Evolutionary conservation across 1,284 basidiomycete species (phyloP), one percentile per base, ranked within the genome.

Genomic region (Acaromyces ingoldii): DNA sequence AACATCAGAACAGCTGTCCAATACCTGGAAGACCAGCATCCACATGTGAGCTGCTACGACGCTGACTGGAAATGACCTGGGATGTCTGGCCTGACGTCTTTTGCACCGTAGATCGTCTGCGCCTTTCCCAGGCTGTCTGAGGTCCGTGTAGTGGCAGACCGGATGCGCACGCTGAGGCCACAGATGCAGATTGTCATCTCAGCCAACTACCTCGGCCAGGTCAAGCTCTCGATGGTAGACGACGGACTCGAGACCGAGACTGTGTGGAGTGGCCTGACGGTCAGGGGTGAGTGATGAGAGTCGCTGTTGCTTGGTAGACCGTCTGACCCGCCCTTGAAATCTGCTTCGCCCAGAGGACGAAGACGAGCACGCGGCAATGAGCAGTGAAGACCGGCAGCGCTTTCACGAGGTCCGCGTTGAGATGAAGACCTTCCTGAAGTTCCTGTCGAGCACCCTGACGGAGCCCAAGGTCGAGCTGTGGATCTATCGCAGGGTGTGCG

Each of bases 401-500:
- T 45, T 45, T 22, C 30, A 22, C 30, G 21, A 15, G 13, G 42
- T 45, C 5, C 17, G 22, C 21, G 21, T 33, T 21, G 51, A 44
- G 40, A 57, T 55, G 17, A 60, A 45, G 9, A 54, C 60, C 4
- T 55, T 58, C 42, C 57, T 59, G 39, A 55, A 60, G 7, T 28
- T 47, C 47, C 54, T 63, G 61, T 55, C 38, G 43, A 53, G 45
- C 38, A 40, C 25, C 51, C 48, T 60, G 13, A 54, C 50, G n/a
- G 46, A 44, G 15, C 29, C 22, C 24, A 45, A 37, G 37, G 49
- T 37, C 34, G 42, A 45, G 24, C 4, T 45, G 17, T 45, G 4
- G 6, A 45, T 45, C 15, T 22, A 22, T 45, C 13, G 29, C 30
- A 25, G 15, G 15, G 4, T 11, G n/a, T 45, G 17, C 24, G 42